Percentiles rank a stretch among this genome's conserved stretches.
These are phyloP conservation scores for Monilinia polystroma DNA, from an alignment of 2,329 filamentous ascomycete species.

Conservation along the genomic window DNA sequence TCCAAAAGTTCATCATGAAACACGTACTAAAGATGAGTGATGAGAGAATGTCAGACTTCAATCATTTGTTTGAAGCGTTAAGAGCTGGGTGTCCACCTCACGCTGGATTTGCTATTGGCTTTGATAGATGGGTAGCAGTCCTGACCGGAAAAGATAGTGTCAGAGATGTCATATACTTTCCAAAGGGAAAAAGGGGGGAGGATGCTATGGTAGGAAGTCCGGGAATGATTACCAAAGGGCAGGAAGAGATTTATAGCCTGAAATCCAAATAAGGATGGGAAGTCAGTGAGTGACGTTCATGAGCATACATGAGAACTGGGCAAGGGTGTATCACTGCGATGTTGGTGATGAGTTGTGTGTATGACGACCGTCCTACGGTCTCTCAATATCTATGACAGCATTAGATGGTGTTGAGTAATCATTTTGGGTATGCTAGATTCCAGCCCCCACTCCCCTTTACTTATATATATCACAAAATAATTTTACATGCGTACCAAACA, in stretches of 20 bases:
- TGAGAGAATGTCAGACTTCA: conserved; percentile 60
- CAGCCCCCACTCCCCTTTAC: neutral
- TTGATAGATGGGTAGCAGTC: conserved; percentile 80
- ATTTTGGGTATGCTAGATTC: neutral
- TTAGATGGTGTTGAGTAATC: neutral
- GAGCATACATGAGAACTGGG: neutral
- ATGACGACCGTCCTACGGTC: neutral
- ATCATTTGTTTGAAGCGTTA: conserved; percentile 80
- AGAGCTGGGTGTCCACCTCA: conserved; percentile 88
- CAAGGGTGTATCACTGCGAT: neutral
- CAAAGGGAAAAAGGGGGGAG: conserved; percentile 87
- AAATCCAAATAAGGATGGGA: neutral
- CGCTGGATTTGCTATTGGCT: conserved; percentile 88
- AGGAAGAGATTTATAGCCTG: conserved; percentile 30
- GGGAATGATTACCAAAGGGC: conserved; percentile 58
- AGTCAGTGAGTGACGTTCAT: neutral
- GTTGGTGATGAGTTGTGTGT: neutral
- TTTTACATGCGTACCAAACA: neutral
- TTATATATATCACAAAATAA: neutral
- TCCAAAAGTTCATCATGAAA: conserved; percentile 83
- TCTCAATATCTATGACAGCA: neutral
- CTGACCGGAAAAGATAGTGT: conserved; percentile 76
- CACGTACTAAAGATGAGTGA: conserved; percentile 64
- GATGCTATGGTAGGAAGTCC: conserved; percentile 82
- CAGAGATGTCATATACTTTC: conserved; percentile 93